Evolutionary conservation across 2,329 filamentous ascomycete genomes (phyloP).

Genomic region (Pyrenochaeta sp.): DNA sequence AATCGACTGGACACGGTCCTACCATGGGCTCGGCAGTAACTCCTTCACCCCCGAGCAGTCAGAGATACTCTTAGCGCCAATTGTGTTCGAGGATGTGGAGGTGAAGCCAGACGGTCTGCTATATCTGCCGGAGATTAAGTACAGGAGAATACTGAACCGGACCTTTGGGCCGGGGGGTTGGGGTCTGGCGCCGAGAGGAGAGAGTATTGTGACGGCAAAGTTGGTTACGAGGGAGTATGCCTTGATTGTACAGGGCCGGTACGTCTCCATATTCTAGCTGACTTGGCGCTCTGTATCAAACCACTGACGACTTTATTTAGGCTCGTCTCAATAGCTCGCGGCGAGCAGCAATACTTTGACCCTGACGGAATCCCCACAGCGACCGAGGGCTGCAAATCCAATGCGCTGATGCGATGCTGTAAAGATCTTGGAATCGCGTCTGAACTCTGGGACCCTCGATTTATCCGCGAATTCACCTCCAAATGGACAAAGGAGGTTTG

Average conservation of each 20-base stretch:
- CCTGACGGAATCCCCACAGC: constrained; percentile 91
- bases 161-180: constrained; percentile 96
- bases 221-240: constrained; percentile 91
- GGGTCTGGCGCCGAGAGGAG: constrained; percentile 88
- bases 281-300: not conserved
- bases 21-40: constrained; percentile 76
- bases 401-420: constrained; percentile 97
- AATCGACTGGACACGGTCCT: constrained; percentile 85
- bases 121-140: constrained; percentile 98
- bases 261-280: constrained; percentile 43
- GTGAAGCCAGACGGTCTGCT: constrained; percentile 97
- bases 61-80: constrained; percentile 71
- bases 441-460: constrained; percentile 96
- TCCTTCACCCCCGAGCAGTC: constrained; percentile 77
- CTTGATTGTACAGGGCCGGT: constrained; percentile 87
- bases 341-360: constrained; percentile 93
- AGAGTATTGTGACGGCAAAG: constrained; percentile 84
- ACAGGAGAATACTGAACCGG: constrained; percentile 85
- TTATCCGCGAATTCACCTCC: constrained; percentile 83
- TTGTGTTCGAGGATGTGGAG: constrained; percentile 82
- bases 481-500: constrained; percentile 80
- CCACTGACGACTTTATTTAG: constrained; percentile 55
- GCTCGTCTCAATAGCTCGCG: constrained; percentile 89
- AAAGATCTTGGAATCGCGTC: constrained; percentile 95
- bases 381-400: constrained; percentile 96